phyloP scores from a whole-genome alignment of 2,329 filamentous ascomycete genomes.

The Xylariaceae sp. region DNA sequence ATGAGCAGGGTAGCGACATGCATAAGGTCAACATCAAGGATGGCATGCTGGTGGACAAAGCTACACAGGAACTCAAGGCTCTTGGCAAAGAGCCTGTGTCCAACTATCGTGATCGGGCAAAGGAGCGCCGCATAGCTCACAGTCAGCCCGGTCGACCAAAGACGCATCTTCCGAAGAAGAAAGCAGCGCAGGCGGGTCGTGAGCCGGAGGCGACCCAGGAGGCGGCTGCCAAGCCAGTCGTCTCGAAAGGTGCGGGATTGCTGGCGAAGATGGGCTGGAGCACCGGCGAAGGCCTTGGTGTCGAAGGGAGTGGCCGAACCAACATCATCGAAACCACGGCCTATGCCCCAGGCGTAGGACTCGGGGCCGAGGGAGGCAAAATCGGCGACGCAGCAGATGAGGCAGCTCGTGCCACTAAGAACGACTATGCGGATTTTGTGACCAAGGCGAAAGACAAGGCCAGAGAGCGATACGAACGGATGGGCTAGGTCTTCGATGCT shows the following conservation, averaged over 20 bases:
- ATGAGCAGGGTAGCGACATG: constrained; percentile 37
- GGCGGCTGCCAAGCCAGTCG: constrained; percentile 25
- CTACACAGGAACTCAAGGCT: constrained; percentile 22
- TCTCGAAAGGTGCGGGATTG: constrained; percentile 58
- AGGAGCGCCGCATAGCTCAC: constrained; percentile 56
- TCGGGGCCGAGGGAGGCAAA: constrained; percentile 63
- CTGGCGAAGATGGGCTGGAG: constrained; percentile 69
- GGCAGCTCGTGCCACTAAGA: constrained; percentile 53
- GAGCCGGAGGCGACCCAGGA: constrained; percentile 32
- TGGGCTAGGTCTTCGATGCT: no score
- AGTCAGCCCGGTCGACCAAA: constrained; percentile 51
- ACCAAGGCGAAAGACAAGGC: constrained; percentile 59
- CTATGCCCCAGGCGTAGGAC: constrained; percentile 60
- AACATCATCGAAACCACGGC: constrained; percentile 57
- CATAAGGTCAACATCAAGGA: constrained; percentile 29
- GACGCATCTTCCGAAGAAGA: constrained; percentile 21
- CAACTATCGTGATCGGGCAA: constrained; percentile 59
- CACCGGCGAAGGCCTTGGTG: constrained; percentile 56
- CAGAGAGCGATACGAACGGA: constrained; percentile 55
- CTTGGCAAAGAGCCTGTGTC: constrained; percentile 26
- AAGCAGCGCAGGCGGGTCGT: constrained; percentile 18
- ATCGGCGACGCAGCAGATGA: constrained; percentile 60
- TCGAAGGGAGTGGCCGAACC: constrained; percentile 53
- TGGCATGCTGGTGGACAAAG: constrained; percentile 21
- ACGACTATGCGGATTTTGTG: constrained; percentile 54